Conservation (phyloP, 176 grass and related monocot species). For the Cenchrus fungigraminus region DNA sequence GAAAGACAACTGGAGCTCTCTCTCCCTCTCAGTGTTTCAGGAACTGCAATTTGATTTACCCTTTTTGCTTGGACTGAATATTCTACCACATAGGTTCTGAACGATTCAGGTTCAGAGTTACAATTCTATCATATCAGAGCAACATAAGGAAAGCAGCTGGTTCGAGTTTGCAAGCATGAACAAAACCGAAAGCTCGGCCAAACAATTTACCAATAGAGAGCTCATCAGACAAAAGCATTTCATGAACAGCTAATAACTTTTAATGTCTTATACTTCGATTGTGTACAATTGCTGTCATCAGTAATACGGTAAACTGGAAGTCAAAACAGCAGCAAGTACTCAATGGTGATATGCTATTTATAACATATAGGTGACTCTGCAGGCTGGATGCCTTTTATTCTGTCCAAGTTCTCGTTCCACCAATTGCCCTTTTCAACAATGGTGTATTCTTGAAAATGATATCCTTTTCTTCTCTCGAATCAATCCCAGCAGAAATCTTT, state of each 20-base stretch:
- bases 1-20: not conserved
- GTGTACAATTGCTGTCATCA: conserved; percentile 36
- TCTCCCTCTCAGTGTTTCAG: not conserved
- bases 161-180: not conserved
- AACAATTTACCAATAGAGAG: conserved; percentile 1
- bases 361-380: not conserved
- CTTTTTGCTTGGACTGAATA: no score
- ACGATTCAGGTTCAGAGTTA: not conserved
- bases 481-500: conserved; percentile 34
- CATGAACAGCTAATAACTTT: conserved; percentile 17
- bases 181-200: not conserved
- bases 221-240: conserved; percentile 14
- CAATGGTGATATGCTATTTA: conserved; percentile 9
- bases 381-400: conserved; percentile 41
- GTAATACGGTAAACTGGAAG: not conserved
- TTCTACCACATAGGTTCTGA: not conserved
- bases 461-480: conserved; percentile 13
- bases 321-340: conserved; percentile 17
- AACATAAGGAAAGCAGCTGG: not conserved
- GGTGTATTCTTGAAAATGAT: conserved; percentile 4
- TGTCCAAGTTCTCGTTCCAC: not conserved
- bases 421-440: not conserved
- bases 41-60: not conserved
- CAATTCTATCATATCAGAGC: not conserved
- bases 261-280: conserved; percentile 7